Evolutionary conservation across 805 yeast genomes (phyloP).

Genomic region (Suhomyces vadensis): DNA sequence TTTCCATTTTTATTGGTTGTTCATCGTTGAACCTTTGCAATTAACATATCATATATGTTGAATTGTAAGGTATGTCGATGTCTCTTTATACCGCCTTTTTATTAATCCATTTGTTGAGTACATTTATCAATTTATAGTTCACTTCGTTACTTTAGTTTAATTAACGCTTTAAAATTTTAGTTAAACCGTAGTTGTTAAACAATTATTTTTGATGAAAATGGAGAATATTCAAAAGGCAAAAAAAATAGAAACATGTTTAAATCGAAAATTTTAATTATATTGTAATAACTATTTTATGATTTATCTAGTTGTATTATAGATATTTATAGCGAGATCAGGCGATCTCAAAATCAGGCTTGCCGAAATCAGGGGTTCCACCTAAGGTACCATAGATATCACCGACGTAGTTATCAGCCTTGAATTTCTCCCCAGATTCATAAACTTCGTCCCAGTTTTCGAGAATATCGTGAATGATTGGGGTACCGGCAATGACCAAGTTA

Average conservation of each 20-base stretch:
- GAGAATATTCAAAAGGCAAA: too few relatives aligned
- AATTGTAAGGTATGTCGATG: too few relatives aligned
- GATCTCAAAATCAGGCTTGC: slow-evolving; percentile 26
- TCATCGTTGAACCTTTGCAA: too few relatives aligned
- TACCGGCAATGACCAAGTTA: slow-evolving; percentile 55
- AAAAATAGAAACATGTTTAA: too few relatives aligned
- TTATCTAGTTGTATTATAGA: not conserved
- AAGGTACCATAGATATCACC: slow-evolving; percentile 63
- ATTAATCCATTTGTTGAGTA: not conserved
- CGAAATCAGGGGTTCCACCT: slow-evolving; percentile 46
- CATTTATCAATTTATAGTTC: not conserved
- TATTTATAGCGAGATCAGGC: slow-evolving; percentile 23
- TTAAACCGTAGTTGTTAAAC: too few relatives aligned
- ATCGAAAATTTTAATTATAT: too few relatives aligned
- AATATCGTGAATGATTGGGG: slow-evolving; percentile 56
- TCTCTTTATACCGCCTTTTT: too few relatives aligned
- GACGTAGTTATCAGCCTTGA: slow-evolving; percentile 51
- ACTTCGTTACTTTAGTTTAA: not conserved
- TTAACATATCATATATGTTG: too few relatives aligned
- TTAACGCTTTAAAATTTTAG: not conserved
- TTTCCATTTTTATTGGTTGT: too few relatives aligned
- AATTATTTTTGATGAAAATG: too few relatives aligned
- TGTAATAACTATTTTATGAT: too few relatives aligned
- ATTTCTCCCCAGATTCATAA: slow-evolving; percentile 34
- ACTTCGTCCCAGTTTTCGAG: slow-evolving; percentile 47